Evolutionary conservation across 2,329 filamentous ascomycete genomes (phyloP), one percentile per base, ranked within the genome.

Genomic region (Fusarium temperatum): DNA sequence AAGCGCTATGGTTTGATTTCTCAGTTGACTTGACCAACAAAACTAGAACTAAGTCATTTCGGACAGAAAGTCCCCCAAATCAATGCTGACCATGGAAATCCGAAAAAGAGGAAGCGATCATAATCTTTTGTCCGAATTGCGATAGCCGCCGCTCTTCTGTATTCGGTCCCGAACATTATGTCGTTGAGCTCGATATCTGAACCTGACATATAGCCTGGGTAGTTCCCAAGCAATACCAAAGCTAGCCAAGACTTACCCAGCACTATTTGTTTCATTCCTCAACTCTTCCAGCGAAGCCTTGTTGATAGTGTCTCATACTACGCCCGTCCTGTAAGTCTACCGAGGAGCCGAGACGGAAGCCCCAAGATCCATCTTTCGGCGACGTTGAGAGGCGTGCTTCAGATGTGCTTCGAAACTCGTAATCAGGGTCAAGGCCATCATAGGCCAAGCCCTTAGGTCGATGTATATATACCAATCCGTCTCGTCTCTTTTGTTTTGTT

Each of bases 391-490:
- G 61, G 60, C 70, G 60, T 75, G 76, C 76, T 77, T 77, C 76
- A 78, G 75, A 78, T 74, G 56, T 76, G 75, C 75, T 63, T 78
- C 73, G 63, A 63, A 65, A 66, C 55, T 42, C 53, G 70, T 60
- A 45, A 61, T 56, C 44, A 54, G 63, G 73, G 59, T 50, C 45
- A 58, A 63, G 63, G 10, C 26, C 45, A 24, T 24, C 28, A 44
- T 45, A 30, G 8, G 48, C 20, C 70, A 66, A 63, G 61, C 30
- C 32, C 30, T 39, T 30, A 51, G 35, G 20, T 42, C 45, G 22
- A 44, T 44, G 45, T 44, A n/a, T 44, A 62, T 59, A 67, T 63
- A 57, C 65, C 83, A 86, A 86, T 80, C 79, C 78, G 77, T 79
- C 75, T 74, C 68, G 39, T 66, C 54, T 71, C 62, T 67, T 78